Evolutionary conservation across 2,329 filamentous ascomycete species (phyloP).

Genomic region (Venturia nashicola): DNA sequence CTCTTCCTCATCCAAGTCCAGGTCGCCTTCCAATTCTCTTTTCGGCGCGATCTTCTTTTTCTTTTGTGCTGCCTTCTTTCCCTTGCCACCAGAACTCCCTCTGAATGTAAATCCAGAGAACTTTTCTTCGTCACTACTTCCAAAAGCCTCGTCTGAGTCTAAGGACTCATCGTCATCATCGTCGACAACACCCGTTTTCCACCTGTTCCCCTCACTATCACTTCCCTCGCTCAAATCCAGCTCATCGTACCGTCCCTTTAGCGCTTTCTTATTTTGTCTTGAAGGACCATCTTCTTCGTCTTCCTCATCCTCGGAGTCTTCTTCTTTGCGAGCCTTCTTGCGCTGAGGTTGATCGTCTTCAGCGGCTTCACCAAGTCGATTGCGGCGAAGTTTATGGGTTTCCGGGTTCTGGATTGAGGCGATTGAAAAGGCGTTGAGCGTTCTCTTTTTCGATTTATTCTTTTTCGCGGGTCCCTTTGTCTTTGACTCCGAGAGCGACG

Average conservation of each 20-base stretch:
- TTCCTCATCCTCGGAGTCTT: slow-evolving; percentile 40
- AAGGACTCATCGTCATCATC: slow-evolving; percentile 57
- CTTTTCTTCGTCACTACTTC: slow-evolving; percentile 73
- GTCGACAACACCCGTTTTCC: slow-evolving; percentile 61
- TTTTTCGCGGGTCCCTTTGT: slow-evolving; percentile 23
- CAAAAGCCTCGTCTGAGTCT: slow-evolving; percentile 73
- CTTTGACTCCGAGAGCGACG: slow-evolving; percentile 17
- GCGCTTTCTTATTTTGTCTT: slow-evolving; percentile 20
- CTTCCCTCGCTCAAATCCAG: slow-evolving; percentile 58
- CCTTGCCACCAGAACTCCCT: slow-evolving; percentile 41
- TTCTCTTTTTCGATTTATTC: slow-evolving; percentile 38
- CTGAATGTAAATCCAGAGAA: slow-evolving; percentile 67
- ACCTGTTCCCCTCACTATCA: slow-evolving; percentile 77
- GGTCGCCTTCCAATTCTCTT: slow-evolving; percentile 12
- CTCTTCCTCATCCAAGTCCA: slow-evolving; percentile 38
- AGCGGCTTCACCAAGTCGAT: slow-evolving; percentile 42
- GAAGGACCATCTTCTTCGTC: slow-evolving; percentile 27
- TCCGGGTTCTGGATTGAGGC: slow-evolving; percentile 44
- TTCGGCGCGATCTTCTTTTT: slow-evolving; percentile 21
- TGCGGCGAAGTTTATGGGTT: slow-evolving; percentile 39
- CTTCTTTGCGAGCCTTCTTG: slow-evolving; percentile 31
- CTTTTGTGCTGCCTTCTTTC: slow-evolving; percentile 37
- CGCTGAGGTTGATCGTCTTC: slow-evolving; percentile 30
- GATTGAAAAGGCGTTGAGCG: slow-evolving; percentile 51
- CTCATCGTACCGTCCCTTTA: slow-evolving; percentile 20